Evolutionary conservation across 768 basidiomycete species (phyloP), one percentile per base, ranked within the genome.

Genomic region (Leccinum variicolor): DNA sequence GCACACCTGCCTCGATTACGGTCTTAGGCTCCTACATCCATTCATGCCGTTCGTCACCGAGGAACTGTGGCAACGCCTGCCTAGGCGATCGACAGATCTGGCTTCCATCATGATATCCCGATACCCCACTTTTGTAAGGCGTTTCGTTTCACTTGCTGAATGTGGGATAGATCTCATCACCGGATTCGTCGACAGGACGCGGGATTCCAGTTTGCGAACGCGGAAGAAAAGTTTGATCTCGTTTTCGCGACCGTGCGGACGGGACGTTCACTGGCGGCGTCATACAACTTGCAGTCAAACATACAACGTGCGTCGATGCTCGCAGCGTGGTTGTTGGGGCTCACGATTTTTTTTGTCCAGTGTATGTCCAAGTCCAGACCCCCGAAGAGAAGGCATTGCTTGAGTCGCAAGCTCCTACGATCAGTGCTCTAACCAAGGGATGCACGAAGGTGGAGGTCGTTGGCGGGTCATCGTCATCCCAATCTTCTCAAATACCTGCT

Each of bases 31-130:
- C 2, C 79, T 98, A 1, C 97, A 98, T 72, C 97, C 97, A 0
- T 94, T 98, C 77, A 99, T 98, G 97, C 97, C 97, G 1, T 99
- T 90, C 73, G 92, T 99, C 31, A 98, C 97, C 4, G 97, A 99
- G 75, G 97, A 98, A 72, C 77, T 99, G 11, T 99, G 97, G 97
- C 97, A 99, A 72, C 85, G 97, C 28, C 78, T 99, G 2, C 94
- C 95, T 0, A 80, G 95, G 17, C 79, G 94, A 58, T 84, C 88
- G 2, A 87, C 87, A 41, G 94, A 98, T 69, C 62, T 80, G 9
- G 84, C 86, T 7, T 93, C 93, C 0, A 94, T 99, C 71, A 95
- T 95, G 92, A 74, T 98, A 19, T 81, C 94, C 0, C 75, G 81
- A 29, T 98, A 85, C 81, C 97, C 97, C 3, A 78, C 83, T 34